Percentiles rank a stretch among this genome's conserved stretches.
These are phyloP conservation scores for Clavariopsis aquatica DNA, from an alignment of 495 filamentous ascomycete genomes.

Conservation along the genomic window DNA sequence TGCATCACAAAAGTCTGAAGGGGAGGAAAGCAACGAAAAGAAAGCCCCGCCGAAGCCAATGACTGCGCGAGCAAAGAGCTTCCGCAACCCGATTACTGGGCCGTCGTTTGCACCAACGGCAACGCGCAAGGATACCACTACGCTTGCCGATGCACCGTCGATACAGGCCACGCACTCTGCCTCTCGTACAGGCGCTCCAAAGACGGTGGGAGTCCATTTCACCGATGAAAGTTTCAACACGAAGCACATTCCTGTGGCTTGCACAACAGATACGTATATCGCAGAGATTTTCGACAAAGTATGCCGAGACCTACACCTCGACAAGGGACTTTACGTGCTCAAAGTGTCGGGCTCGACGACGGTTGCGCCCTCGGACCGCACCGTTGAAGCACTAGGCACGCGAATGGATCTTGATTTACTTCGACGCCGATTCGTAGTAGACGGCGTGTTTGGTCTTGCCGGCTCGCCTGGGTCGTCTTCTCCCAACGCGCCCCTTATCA, in stretches of 20 bases:
- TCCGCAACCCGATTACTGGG: conserved; percentile 47
- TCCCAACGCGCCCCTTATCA: conserved; percentile 72
- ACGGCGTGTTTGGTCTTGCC: conserved; percentile 70
- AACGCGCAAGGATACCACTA: conserved; percentile 45
- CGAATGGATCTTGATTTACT: conserved; percentile 83
- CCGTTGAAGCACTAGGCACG: conserved; percentile 83
- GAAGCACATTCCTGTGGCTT: conserved; percentile 56
- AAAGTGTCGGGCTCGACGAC: conserved; percentile 84
- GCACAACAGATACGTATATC: conserved; percentile 90
- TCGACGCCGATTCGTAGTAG: conserved; percentile 79
- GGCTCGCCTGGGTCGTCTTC: conserved; percentile 77
- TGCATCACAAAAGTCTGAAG: conserved; percentile 35
- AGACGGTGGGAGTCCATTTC: conserved; percentile 82
- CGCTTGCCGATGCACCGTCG: conserved; percentile 51
- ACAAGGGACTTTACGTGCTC: conserved; percentile 85
- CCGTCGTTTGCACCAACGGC: conserved; percentile 43
- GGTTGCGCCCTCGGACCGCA: conserved; percentile 81
- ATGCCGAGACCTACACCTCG: conserved; percentile 83
- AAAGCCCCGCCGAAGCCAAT: conserved; percentile 32
- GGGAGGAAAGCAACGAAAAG: not conserved
- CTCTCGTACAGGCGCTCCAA: conserved; percentile 73
- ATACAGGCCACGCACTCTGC: conserved; percentile 55
- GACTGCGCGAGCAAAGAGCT: conserved; percentile 42
- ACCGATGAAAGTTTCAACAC: conserved; percentile 63
- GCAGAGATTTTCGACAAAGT: conserved; percentile 90